Evolutionary conservation across 345 rosid species (phyloP), one percentile per base, ranked within the genome.

Genomic region (Eucalyptus tenuipes): DNA sequence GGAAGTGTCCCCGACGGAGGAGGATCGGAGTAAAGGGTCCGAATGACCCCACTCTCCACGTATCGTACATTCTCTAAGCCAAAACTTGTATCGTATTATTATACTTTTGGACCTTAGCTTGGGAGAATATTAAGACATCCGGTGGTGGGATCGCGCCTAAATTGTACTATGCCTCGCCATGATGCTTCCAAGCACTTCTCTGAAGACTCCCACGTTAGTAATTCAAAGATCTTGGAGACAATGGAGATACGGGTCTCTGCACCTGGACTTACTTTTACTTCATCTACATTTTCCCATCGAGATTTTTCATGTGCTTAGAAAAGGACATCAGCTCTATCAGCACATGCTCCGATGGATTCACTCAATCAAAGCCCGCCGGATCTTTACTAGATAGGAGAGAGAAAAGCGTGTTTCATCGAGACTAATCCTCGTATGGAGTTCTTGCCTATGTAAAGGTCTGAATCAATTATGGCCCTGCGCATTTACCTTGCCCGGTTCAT

Each of bases 201-300:
- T 3, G 47, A 25, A 25, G 84, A 75, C 47, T 75, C 47, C 84
- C 47, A 40, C 29, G 47, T 20, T 75, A 20, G 84, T 29, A 40
- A 75, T 75, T 40, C 84, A 75, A 13, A 52, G 61, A 57, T 57
- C 61, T 13, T 33, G 29, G 48, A 86, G 87, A 42, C 48, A 14
- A 85, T 57, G 86, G 82, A 85, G 93, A 91, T 90, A 88, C 55
- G 94, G 94, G 91, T 88, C 91, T 90, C 66, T 92, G 93, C 33
- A 91, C 90, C 90, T 92, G 88, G 95, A 92, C 94, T 89, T 50
- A 7, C 88, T 68, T 53, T 89, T 27, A 16, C 29, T 42, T 22
- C 16, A 6, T 75, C 29, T 10, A 2, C 29, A 20, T 64, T 27
- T 27, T 85, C 16, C 79, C 25, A 33, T 42, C 61, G 47, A 50